Evolutionary conservation across 345 rosid genomes (phyloP).

Genomic region (Salix exigua): DNA sequence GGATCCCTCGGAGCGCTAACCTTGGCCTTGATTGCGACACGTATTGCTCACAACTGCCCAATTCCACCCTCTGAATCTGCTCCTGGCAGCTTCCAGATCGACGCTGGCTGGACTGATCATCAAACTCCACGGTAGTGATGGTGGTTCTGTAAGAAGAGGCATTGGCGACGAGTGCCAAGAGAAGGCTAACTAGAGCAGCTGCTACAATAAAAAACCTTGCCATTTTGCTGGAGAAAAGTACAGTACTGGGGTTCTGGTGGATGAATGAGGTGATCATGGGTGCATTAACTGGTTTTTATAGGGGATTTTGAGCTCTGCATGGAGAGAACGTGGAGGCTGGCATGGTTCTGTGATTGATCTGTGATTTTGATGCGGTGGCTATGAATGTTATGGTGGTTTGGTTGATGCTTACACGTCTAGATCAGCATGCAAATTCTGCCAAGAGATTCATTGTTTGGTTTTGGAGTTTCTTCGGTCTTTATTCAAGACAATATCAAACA

Average conservation of each 20-base stretch:
- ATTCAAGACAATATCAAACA: too few species aligned
- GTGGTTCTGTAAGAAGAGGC: background rate
- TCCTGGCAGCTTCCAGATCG: background rate
- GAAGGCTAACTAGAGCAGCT: background rate
- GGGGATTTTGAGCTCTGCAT: background rate
- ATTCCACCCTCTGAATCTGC: background rate
- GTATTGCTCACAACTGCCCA: background rate
- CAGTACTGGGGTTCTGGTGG: background rate
- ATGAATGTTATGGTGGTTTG: background rate
- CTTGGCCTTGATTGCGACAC: background rate
- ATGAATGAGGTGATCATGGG: background rate
- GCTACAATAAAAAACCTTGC: background rate
- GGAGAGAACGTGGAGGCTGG: background rate
- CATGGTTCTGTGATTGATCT: background rate
- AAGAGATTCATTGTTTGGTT: background rate
- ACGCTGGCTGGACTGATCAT: background rate
- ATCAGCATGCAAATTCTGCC: constrained; percentile 9
- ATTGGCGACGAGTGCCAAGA: background rate
- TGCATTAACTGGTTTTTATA: background rate
- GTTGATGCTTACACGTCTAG: background rate
- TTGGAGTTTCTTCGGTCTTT: too few species aligned
- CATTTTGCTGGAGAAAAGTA: background rate
- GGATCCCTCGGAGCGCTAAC: background rate
- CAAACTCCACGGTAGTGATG: background rate
- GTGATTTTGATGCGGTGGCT: background rate